phyloP scores from a whole-genome alignment of 768 basidiomycete species.

The Termitomyces sp. region DNA sequence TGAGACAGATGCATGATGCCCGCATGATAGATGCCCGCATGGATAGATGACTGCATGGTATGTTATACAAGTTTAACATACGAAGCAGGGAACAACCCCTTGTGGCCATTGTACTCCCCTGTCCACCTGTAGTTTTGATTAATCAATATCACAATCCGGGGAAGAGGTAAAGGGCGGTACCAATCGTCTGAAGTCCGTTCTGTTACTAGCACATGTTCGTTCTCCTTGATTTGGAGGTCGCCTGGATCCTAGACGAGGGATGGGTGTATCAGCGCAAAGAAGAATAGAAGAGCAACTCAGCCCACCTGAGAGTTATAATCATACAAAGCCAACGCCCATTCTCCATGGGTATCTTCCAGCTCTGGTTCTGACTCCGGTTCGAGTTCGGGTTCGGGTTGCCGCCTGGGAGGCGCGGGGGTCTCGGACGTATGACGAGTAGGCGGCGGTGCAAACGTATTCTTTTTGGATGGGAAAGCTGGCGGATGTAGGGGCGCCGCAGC shows the following conservation, averaged over 20 bases:
- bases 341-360: slow-evolving; percentile 38
- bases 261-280: background rate
- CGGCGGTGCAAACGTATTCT: slow-evolving; percentile 24
- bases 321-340: slow-evolving; percentile 77
- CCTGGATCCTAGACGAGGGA: slow-evolving; percentile 48
- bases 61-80: slow-evolving; percentile 56
- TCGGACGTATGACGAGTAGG: slow-evolving; percentile 9
- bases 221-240: slow-evolving; percentile 55
- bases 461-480: slow-evolving; percentile 34
- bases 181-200: slow-evolving; percentile 72
- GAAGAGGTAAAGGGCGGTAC: slow-evolving; percentile 27
- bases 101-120: slow-evolving; percentile 50
- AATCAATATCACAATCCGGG: background rate
- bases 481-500: slow-evolving; percentile 24
- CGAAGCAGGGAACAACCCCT: slow-evolving; percentile 61
- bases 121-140: slow-evolving; percentile 50
- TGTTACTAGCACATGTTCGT: slow-evolving; percentile 54
- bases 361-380: slow-evolving; percentile 22
- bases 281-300: background rate
- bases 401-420: slow-evolving; percentile 19
- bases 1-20: background rate
- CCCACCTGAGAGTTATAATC: slow-evolving; percentile 62
- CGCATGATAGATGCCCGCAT: background rate
- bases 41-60: background rate
- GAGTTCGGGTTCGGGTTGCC: slow-evolving; percentile 26